phyloP scores from a whole-genome alignment of 768 basidiomycete species.

The Kwoniella pini region DNA sequence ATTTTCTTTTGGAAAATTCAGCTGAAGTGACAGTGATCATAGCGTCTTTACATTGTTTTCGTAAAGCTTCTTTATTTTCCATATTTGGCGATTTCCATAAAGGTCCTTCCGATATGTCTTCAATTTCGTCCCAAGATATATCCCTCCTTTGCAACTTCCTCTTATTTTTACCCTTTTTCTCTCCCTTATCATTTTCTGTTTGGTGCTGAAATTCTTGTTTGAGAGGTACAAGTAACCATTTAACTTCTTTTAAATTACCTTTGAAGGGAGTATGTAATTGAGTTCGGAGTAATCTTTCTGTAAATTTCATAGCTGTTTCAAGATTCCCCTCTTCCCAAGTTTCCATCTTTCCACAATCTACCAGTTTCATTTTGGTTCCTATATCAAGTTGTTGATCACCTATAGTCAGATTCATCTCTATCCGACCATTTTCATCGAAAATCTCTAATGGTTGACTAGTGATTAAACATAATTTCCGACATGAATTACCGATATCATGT shows the following conservation, averaged over 20 bases:
- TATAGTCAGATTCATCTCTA: slow-evolving; percentile 5
- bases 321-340: slow-evolving; percentile 25
- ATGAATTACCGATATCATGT: not conserved
- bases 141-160: slow-evolving; percentile 14
- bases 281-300: slow-evolving; percentile 27
- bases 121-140: slow-evolving; percentile 40
- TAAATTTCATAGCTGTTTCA: slow-evolving; percentile 18
- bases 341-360: slow-evolving; percentile 21
- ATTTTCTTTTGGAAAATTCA: slow-evolving; percentile 34
- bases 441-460: slow-evolving; percentile 28
- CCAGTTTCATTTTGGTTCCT: slow-evolving; percentile 11
- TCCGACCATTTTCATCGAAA: not conserved
- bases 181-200: too few relatives aligned
- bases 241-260: slow-evolving; percentile 3
- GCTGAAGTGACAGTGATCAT: slow-evolving; percentile 9
- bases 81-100: slow-evolving; percentile 18
- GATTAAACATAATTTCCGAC: slow-evolving; percentile 25
- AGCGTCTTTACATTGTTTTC: slow-evolving; percentile 11
- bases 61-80: not conserved
- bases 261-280: slow-evolving; percentile 21
- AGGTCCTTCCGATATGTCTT: slow-evolving; percentile 11
- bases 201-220: slow-evolving; percentile 2
- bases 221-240: slow-evolving; percentile 38
- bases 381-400: slow-evolving; percentile 7
- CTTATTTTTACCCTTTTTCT: not conserved